Percentiles rank a stretch among this genome's conserved stretches.
Conservation (phyloP, 2,329 filamentous ascomycete genomes). For the Diplocarpon rosae region DNA sequence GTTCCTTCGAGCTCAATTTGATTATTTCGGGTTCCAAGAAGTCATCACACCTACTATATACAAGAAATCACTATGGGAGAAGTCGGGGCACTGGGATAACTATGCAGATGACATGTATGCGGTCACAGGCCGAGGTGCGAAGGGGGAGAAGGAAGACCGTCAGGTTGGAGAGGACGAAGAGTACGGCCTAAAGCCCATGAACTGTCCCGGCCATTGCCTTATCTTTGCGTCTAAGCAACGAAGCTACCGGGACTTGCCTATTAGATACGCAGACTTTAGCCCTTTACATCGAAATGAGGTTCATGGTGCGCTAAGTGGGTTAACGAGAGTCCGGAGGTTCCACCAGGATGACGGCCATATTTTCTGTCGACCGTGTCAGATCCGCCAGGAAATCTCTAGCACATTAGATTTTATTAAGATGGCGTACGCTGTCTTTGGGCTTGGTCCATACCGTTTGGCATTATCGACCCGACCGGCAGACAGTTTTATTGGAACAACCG, state of each 20-base stretch:
- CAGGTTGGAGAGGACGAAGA: constrained; percentile 50
- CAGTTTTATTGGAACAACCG: constrained; percentile 63
- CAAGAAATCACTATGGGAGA: constrained; percentile 78
- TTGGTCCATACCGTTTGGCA: constrained; percentile 64
- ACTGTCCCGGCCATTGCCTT: constrained; percentile 80
- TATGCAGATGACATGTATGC: constrained; percentile 91
- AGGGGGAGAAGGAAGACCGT: constrained; percentile 26
- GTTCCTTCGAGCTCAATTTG: constrained; percentile 75
- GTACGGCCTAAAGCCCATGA: constrained; percentile 86
- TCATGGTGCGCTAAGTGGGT: constrained; percentile 67
- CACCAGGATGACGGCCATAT: constrained; percentile 90
- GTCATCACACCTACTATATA: constrained; percentile 87
- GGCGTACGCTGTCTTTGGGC: constrained; percentile 57
- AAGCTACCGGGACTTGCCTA: constrained; percentile 70
- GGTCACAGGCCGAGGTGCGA: constrained; percentile 42
- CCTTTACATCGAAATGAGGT: constrained; percentile 79
- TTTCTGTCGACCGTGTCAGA: constrained; percentile 71
- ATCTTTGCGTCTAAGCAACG: constrained; percentile 64
- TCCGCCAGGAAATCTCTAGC: constrained; percentile 60
- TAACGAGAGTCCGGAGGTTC: constrained; percentile 77
- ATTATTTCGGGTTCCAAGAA: constrained; percentile 75
- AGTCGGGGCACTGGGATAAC: constrained; percentile 78
- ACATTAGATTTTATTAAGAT: constrained; percentile 65
- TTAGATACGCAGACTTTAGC: constrained; percentile 80
- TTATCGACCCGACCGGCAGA: constrained; percentile 69